Percentiles rank a stretch among this genome's conserved stretches.
Evolutionary conservation across 2,329 filamentous ascomycete species (phyloP).

Genomic region (Fusarium fracticaudum): DNA sequence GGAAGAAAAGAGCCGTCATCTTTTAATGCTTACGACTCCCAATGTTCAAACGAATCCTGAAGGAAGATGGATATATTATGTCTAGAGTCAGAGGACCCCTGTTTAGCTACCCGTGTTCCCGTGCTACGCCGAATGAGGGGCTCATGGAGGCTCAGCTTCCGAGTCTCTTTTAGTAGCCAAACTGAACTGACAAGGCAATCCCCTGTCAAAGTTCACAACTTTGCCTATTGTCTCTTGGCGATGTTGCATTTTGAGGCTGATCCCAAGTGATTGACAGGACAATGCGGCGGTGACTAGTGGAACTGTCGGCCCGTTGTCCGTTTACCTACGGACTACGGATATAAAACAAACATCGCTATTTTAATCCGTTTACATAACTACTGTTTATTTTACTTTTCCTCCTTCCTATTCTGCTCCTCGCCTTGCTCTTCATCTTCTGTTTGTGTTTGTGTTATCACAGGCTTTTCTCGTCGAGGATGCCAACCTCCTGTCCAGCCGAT

Average conservation of each 20-base stretch:
- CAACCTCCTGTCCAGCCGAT: slow-evolving; percentile 48
- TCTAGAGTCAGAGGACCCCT: slow-evolving; percentile 3
- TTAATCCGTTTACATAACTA: not conserved
- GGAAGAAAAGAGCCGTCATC: not conserved
- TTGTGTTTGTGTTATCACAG: not conserved
- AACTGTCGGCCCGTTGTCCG: not conserved
- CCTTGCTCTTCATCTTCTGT: slow-evolving; percentile 10
- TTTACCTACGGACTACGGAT: not conserved
- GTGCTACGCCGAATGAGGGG: slow-evolving; percentile 3
- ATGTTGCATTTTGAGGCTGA: not conserved
- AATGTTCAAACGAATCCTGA: slow-evolving; percentile 1
- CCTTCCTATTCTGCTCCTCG: not conserved
- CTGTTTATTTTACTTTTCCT: not conserved
- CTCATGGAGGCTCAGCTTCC: slow-evolving; percentile 17
- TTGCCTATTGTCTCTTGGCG: not conserved
- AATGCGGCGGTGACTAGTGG: not conserved
- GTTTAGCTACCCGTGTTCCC: not conserved
- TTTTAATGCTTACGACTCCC: not conserved
- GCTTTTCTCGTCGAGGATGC: slow-evolving; percentile 30
- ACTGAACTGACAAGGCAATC: not conserved
- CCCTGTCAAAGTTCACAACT: not conserved
- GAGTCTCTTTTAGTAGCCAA: not conserved
- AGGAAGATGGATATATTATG: not conserved
- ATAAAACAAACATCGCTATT: not conserved
- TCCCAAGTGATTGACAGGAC: not conserved